phyloP scores from a whole-genome alignment of 2,329 filamentous ascomycete species.

The Alternaria solani region DNA sequence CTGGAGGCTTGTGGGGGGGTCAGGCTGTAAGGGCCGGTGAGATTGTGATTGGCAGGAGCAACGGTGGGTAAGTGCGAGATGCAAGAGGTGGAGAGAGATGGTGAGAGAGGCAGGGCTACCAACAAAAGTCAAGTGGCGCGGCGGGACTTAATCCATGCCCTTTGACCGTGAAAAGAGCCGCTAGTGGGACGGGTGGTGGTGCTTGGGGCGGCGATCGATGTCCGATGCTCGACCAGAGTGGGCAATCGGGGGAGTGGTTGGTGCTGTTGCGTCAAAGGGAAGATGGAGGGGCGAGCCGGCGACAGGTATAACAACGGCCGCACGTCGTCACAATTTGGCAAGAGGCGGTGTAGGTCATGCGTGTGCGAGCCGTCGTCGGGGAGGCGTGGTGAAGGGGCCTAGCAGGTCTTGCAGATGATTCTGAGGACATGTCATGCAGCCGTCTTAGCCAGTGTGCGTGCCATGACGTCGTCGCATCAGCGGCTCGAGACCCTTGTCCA shows the following conservation, averaged over 20 bases:
- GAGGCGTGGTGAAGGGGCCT: conserved; percentile 15
- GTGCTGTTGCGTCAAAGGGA: neutral
- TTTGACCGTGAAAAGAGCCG: conserved; percentile 6
- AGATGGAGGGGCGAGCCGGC: neutral
- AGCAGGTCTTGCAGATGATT: conserved; percentile 20
- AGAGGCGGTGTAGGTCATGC: conserved; percentile 32
- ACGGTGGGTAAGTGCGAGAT: conserved; percentile 3
- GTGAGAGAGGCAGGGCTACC: conserved; percentile 17
- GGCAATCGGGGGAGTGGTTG: neutral
- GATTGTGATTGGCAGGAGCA: conserved; percentile 26
- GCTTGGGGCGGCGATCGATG: neutral
- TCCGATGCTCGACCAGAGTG: neutral
- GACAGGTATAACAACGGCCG: conserved; percentile 1
- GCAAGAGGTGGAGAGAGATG: conserved; percentile 12
- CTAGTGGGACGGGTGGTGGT: conserved; percentile 14
- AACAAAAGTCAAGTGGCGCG: conserved; percentile 7
- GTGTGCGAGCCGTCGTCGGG: conserved; percentile 1
- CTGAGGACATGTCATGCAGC: conserved; percentile 25
- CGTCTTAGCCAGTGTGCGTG: conserved; percentile 8
- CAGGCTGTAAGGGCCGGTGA: conserved; percentile 13
- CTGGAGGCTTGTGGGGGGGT: conserved; percentile 5
- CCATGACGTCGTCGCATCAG: conserved; percentile 24
- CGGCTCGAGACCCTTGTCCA: conserved; percentile 9
- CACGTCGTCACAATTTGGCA: neutral
- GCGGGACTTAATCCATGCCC: conserved; percentile 4